Evolutionary conservation across 176 grass and related monocot genomes (phyloP), one percentile per base, ranked within the genome.

Genomic region (Tuctoria greenei): DNA sequence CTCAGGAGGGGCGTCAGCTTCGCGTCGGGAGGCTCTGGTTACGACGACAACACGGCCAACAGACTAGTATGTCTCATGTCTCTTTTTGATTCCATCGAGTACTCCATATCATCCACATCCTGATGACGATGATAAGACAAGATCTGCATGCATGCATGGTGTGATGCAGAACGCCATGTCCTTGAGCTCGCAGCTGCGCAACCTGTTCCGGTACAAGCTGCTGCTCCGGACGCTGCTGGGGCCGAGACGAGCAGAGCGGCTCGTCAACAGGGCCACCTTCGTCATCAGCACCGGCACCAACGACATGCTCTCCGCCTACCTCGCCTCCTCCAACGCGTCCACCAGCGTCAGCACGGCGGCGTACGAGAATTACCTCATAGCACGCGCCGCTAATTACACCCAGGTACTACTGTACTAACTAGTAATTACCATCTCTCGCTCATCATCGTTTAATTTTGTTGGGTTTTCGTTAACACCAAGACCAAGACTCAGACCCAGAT

Each of bases 21-120:
- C 31, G 90, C 90, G 31, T 93, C 87, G 0, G 90, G 84, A 6
- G 81, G 79, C 61, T 90, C 90, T 21, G 90, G 90, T 74, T 93
- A 90, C 20, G 87, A 93, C 58, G 84, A 87, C 61, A 77, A 23
- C 61, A 93, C 90, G 56, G 83, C 90, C 28, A 81, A 20, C 67
- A 85, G 82, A 77, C 47, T 85, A 21, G 90, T 87, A n/a, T n/a
- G n/a, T n/a, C n/a, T n/a, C n/a, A n/a, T n/a, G n/a, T n/a, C n/a
- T n/a, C n/a, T n/a, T n/a, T n/a, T n/a, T n/a, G n/a, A n/a, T n/a
- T n/a, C n/a, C n/a, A n/a, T n/a, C n/a, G n/a, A n/a, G n/a, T n/a
- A n/a, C n/a, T n/a, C n/a, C n/a, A n/a, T n/a, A n/a, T n/a, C n/a
- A n/a, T n/a, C n/a, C n/a, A n/a, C n/a, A n/a, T n/a, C n/a, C n/a